Percentiles rank a stretch among this genome's conserved stretches.
Evolutionary conservation across 768 basidiomycete genomes (phyloP).

Genomic region (Rossbeevera mucosa): DNA sequence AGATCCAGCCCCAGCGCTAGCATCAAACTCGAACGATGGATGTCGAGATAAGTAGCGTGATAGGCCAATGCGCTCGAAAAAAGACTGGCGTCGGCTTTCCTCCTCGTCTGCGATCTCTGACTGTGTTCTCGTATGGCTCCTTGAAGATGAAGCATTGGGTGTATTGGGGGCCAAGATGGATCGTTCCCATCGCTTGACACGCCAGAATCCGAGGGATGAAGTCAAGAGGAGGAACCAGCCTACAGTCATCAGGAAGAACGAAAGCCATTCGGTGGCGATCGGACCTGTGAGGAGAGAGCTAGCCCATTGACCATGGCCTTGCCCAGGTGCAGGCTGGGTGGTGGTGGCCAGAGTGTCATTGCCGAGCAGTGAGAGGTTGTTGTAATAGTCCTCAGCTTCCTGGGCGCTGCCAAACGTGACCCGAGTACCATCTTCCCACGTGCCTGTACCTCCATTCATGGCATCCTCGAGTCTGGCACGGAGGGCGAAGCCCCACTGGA

Average conservation of each 20-base stretch:
- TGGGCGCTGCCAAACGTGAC: constrained; percentile 44
- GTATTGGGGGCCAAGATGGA: constrained; percentile 56
- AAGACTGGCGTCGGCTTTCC: constrained; percentile 24
- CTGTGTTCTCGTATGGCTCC: constrained; percentile 27
- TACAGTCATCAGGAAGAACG: constrained; percentile 90
- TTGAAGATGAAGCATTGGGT: constrained; percentile 29
- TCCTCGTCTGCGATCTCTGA: constrained; percentile 26
- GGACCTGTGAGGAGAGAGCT: constrained; percentile 48
- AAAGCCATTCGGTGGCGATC: constrained; percentile 88
- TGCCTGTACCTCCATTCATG: constrained; percentile 30
- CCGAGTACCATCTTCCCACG: constrained; percentile 25
- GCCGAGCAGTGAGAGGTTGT: constrained; percentile 22
- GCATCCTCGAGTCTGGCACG: constrained; percentile 49
- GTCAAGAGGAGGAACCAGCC: constrained; percentile 89
- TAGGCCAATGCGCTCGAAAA: constrained; percentile 29
- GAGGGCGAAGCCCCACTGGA: constrained; percentile 89
- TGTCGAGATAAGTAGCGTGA: constrained; percentile 11
- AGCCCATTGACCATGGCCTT: constrained; percentile 26
- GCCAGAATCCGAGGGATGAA: constrained; percentile 85
- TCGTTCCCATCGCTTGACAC: constrained; percentile 85
- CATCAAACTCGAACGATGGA: constrained; percentile 11
- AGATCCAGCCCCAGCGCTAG: not conserved
- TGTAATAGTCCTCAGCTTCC: constrained; percentile 44
- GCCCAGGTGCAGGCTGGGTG: constrained; percentile 5
- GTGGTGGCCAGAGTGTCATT: constrained; percentile 23